Base-by-base conservation (phyloP, 257 asterid species). In the Euphrasia confusa region DNA sequence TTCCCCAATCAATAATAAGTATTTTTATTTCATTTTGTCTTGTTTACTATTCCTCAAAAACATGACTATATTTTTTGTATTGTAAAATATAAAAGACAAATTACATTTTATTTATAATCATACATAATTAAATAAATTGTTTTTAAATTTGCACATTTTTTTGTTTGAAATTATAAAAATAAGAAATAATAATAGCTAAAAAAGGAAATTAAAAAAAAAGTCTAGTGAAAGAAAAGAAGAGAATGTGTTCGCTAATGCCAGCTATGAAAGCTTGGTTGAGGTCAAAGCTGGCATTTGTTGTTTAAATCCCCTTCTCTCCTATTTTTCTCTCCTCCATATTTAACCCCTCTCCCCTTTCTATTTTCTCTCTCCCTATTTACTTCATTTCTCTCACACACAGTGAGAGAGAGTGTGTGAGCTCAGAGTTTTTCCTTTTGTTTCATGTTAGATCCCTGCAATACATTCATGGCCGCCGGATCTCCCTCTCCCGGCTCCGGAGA, bases 231-330 rank as follows among this genome's bases (percentile, higher is more conserved):
- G 76, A 62, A 32, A 61, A 57, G 63, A 71, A 54, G 77, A 65
- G 85, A 82, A 82, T 77, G 75, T 74, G 82, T 18, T 50, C 1
- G 50, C 39, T 1, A 33, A 63, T 79, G 95, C 94, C 97, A 89
- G 94, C 94, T 82, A 74, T 73, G 65, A 69, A 76, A 52, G 65
- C 54, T 48, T 15, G 14, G 21, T 4, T 71, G 73, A 81, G 80
- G 80, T 75, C 93, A 82, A 80, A 86, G 95, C 85, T 86, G 93
- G 84, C 90, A 83, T 74, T 62, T 73, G 40, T 69, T 66, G 72
- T 71, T 68, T 78, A 65, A 71, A 79, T 26, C 64, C 63, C 63
- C 59, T 68, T 59, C 72, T 63, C 66, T 21, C 24, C 24, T 21
- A 21, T 21, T 21, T 71, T 44, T 62, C 56, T 17, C 70, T 30